phyloP scores from a whole-genome alignment of 163 green algal genomes.

The Scenedesmus sp. region DNA sequence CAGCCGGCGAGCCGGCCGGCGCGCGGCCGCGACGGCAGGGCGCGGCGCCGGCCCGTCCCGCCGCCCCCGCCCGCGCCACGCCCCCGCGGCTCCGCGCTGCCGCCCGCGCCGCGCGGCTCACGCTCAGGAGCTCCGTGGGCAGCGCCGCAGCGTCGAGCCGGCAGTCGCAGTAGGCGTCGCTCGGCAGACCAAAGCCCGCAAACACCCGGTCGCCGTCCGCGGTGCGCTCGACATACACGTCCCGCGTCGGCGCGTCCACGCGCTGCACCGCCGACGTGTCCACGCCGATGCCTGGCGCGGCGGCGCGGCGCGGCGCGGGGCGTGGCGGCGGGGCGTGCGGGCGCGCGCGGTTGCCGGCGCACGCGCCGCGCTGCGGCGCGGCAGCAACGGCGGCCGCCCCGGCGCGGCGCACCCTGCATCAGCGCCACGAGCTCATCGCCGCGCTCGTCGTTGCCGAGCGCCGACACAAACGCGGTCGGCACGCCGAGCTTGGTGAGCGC shows the following conservation, averaged over 20 bases:
- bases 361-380: neutral
- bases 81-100: too few relatives aligned
- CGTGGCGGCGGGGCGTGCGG: too few relatives aligned
- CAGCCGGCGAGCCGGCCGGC: neutral
- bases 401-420: slow-evolving; percentile 62
- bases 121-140: slow-evolving; percentile 71
- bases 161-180: slow-evolving; percentile 81
- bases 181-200: slow-evolving; percentile 76
- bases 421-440: slow-evolving; percentile 78
- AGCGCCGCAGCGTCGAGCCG: slow-evolving; percentile 72
- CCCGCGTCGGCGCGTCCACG: slow-evolving; percentile 71
- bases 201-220: slow-evolving; percentile 84
- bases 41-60: too few relatives aligned
- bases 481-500: slow-evolving; percentile 70
- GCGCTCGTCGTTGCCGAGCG: slow-evolving; percentile 80
- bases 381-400: neutral
- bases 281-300: slow-evolving; percentile 54
- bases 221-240: slow-evolving; percentile 85
- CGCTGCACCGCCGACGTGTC: slow-evolving; percentile 71
- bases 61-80: too few relatives aligned
- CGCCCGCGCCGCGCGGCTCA: slow-evolving; percentile 32
- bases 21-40: too few relatives aligned
- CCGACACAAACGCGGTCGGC: slow-evolving; percentile 71
- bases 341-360: neutral
- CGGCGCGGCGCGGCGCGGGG: neutral